Conservation (phyloP, 2,329 filamentous ascomycete genomes). For the Penicillium sp. region DNA sequence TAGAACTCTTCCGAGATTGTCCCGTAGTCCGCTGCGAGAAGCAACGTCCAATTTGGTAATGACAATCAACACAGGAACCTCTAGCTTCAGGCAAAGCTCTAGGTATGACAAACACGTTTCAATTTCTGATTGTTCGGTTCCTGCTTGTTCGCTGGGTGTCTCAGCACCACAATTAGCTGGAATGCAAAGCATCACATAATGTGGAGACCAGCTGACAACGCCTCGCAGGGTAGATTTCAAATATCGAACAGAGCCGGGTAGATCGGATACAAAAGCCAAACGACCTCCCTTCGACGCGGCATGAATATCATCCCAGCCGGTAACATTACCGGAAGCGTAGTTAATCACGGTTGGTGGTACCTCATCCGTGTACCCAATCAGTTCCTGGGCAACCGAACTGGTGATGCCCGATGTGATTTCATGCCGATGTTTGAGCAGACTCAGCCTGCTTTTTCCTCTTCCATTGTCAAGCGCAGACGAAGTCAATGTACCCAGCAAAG, state of each 20-base stretch:
- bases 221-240: conserved; percentile 84
- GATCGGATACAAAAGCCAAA: conserved; percentile 85
- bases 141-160: conserved; percentile 16
- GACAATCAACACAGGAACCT: conserved; percentile 73
- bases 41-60: conserved; percentile 91
- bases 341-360: conserved; percentile 56
- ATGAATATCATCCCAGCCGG: conserved; percentile 94
- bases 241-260: conserved; percentile 86
- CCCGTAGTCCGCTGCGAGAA: conserved; percentile 67
- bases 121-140: conserved; percentile 49
- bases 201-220: conserved; percentile 91
- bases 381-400: conserved; percentile 89
- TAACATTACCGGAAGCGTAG: conserved; percentile 80
- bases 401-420: conserved; percentile 90
- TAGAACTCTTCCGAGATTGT: conserved; percentile 70
- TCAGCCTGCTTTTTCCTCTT: conserved; percentile 81
- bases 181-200: conserved; percentile 88
- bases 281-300: conserved; percentile 68
- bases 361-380: conserved; percentile 71
- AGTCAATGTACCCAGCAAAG: conserved; percentile 80
- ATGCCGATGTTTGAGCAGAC: conserved; percentile 86
- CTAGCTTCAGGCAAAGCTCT: conserved; percentile 76
- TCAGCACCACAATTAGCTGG: conserved; percentile 69
- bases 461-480: conserved; percentile 90
- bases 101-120: conserved; percentile 78